phyloP scores from a whole-genome alignment of 176 grass and related monocot genomes.

The Tuctoria greenei region DNA sequence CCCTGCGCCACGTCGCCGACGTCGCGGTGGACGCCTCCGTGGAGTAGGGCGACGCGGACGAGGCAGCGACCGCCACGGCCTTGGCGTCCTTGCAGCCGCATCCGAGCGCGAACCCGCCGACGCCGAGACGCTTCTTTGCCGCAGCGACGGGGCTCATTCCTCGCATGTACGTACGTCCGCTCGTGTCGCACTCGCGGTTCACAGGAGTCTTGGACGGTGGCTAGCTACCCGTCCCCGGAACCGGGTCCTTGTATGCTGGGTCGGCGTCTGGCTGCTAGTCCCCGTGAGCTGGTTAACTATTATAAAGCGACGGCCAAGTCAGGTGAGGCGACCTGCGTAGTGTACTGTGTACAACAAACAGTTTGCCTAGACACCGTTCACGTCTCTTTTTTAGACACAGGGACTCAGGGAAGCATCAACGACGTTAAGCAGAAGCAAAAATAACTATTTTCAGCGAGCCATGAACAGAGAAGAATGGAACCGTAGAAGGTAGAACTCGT shows the following conservation, averaged over 20 bases:
- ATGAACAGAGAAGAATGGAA: neutral
- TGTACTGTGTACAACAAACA: neutral
- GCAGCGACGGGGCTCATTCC: constrained; percentile 31
- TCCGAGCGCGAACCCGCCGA: constrained; percentile 36
- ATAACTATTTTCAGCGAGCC: neutral
- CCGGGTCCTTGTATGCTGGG: constrained; percentile 17
- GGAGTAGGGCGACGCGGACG: constrained; percentile 38
- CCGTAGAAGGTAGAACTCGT: neutral
- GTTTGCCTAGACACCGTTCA: neutral
- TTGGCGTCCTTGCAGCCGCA: constrained; percentile 67
- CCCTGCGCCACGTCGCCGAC: constrained; percentile 35
- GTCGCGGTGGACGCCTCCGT: constrained; percentile 46
- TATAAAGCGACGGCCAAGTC: constrained; percentile 15
- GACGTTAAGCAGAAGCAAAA: neutral
- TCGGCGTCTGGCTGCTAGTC: neutral
- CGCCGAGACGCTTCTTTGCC: constrained; percentile 42
- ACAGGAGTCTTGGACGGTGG: constrained; percentile 25
- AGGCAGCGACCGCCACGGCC: constrained; percentile 46
- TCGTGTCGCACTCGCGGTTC: neutral
- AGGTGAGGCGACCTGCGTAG: neutral
- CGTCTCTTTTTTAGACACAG: neutral
- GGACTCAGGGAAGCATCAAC: neutral
- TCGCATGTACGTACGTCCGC: neutral
- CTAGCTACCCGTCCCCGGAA: neutral
- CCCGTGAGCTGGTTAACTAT: constrained; percentile 13